These are phyloP conservation scores for Truncatella angustata DNA, from an alignment of 2,329 filamentous ascomycete species.

Conservation along the genomic window DNA sequence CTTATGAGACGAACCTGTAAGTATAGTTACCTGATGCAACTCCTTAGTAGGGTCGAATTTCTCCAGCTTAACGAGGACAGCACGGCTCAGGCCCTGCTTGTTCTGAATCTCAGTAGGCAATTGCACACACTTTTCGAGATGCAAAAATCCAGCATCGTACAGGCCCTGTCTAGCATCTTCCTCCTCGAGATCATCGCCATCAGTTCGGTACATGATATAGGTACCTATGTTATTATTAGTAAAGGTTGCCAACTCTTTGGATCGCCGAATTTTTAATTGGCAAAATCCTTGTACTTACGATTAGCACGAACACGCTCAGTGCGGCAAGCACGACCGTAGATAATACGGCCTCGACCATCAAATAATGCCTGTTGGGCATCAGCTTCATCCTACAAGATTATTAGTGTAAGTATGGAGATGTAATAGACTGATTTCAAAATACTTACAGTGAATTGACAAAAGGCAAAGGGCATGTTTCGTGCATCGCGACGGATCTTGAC, in stretches of 20 bases:
- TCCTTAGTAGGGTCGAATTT: conserved; percentile 51
- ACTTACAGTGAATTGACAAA: conserved; percentile 61
- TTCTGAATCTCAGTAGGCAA: conserved; percentile 32
- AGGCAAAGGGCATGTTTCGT: conserved; percentile 61
- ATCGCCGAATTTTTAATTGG: too few species aligned
- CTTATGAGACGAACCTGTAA: neutral
- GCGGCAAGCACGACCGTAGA: conserved; percentile 57
- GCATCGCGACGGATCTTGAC: conserved; percentile 62
- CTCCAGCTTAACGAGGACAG: conserved; percentile 46
- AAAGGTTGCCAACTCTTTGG: too few species aligned
- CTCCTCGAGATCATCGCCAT: conserved; percentile 34
- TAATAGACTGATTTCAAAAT: neutral
- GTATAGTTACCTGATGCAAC: conserved; percentile 42
- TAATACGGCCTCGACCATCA: conserved; percentile 44
- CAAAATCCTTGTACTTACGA: conserved; percentile 50
- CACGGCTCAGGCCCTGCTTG: conserved; percentile 31
- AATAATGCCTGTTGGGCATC: conserved; percentile 49
- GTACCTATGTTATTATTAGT: conserved; percentile 39
- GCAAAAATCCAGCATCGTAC: conserved; percentile 34
- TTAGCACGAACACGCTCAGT: conserved; percentile 60
- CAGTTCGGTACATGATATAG: conserved; percentile 44
- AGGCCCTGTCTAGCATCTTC: conserved; percentile 45
- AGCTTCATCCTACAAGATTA: conserved; percentile 37
- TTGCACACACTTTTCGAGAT: conserved; percentile 37
- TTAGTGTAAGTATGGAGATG: conserved; percentile 21